These are phyloP conservation scores for Arabis hirsuta DNA, from an alignment of 345 rosid genomes.

Conservation along the genomic window DNA sequence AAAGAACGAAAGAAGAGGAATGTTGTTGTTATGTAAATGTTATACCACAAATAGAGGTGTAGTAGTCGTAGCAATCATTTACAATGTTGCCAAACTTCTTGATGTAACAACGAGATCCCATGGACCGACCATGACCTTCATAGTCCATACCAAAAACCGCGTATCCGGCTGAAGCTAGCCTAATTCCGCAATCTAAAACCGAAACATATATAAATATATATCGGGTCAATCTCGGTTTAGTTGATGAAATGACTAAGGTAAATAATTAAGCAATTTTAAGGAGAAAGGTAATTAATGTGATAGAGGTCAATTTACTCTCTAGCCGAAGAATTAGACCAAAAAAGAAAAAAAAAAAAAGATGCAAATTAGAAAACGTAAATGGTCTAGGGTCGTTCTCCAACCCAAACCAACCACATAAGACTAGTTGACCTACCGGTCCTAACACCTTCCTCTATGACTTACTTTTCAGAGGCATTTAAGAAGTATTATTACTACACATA, in stretches of 20 bases:
- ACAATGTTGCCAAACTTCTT: constrained; percentile 80
- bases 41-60: constrained; percentile 80
- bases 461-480: constrained; percentile 34
- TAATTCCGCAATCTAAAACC: constrained; percentile 72
- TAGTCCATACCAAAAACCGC: constrained; percentile 94
- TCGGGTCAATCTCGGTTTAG: no score
- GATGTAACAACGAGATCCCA: constrained; percentile 92
- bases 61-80: constrained; percentile 73
- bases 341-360: background rate
- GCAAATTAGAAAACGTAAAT: constrained; percentile 11
- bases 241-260: no score
- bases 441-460: constrained; percentile 13
- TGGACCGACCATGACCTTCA: constrained; percentile 93
- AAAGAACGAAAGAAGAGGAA: background rate
- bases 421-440: constrained; percentile 42
- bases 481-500: constrained; percentile 5
- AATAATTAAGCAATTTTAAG: no score
- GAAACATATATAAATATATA: background rate
- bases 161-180: constrained; percentile 74
- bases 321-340: background rate
- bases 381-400: constrained; percentile 35
- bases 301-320: background rate
- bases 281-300: background rate
- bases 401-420: constrained; percentile 34
- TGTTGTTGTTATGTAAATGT: background rate